A percentile compares a stretch with the other conserved stretches of the same genome.
phyloP scores from a whole-genome alignment of 768 basidiomycete species.

The Tylopilus intermedius region DNA sequence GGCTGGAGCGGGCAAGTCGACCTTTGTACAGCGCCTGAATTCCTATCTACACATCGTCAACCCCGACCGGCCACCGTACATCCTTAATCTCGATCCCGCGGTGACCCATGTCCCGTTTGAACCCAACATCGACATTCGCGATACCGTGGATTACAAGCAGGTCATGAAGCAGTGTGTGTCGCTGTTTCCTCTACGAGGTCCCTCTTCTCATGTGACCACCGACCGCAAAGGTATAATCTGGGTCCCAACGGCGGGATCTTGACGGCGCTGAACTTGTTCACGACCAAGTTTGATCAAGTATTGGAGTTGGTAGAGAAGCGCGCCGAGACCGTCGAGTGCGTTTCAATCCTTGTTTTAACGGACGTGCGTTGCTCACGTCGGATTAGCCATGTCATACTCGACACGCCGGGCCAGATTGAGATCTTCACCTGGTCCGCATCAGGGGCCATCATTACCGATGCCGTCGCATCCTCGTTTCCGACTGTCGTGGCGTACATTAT shows the following conservation, averaged over 20 bases:
- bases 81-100: constrained; percentile 96
- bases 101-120: constrained; percentile 89
- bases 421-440: constrained; percentile 99
- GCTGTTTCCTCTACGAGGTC: constrained; percentile 19
- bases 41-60: constrained; percentile 75
- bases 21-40: constrained; percentile 92
- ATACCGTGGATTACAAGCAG: constrained; percentile 95
- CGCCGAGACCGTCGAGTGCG: constrained; percentile 83
- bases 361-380: neutral
- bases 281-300: constrained; percentile 98
- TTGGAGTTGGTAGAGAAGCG: constrained; percentile 87
- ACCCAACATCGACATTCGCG: constrained; percentile 95
- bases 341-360: constrained; percentile 7
- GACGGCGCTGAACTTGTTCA: constrained; percentile 95
- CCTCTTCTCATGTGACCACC: constrained; percentile 13
- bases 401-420: constrained; percentile 98
- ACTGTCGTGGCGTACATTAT: constrained; percentile 96
- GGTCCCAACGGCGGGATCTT: constrained; percentile 98
- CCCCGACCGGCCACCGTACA: constrained; percentile 75
- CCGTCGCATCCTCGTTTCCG: constrained; percentile 87
- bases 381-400: constrained; percentile 83
- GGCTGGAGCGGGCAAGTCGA: constrained; percentile 97
- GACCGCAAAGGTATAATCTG: constrained; percentile 77
- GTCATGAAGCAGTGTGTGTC: constrained; percentile 98
- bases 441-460: constrained; percentile 97